Base-by-base conservation (phyloP, 208 protist genomes). In the Leishmania arabica region DNA sequence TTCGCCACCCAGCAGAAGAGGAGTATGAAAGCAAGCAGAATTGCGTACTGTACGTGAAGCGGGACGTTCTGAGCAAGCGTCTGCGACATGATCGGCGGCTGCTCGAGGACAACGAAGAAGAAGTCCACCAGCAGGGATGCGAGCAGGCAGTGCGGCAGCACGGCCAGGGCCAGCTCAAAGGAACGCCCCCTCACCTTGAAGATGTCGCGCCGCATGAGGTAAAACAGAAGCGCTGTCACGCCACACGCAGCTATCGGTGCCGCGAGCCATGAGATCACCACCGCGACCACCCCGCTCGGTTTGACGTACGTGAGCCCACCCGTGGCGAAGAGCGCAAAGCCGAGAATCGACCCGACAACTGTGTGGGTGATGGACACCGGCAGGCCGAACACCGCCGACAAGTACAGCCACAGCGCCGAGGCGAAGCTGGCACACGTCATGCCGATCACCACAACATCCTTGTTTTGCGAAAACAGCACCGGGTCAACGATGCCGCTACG, bases 321-420 rank as follows among this genome's bases (percentile, higher is more conserved):
- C 8, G 82, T 86, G 60, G 90, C 86, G 73, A 90, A 93, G 60
- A 95, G 42, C 40, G 91, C 93, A 68, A 93, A 97, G 42, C 92
- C 90, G 21, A 97, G 62, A 68, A 97, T 89, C 27, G 92, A 92
- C 49, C 94, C 92, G 21, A 94, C 87, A 56, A 96, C 94, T 37
- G 92, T 96, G 84, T 96, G 94, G 11, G 92, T 95, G 81, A 96
- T 97, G 31, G 89, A 95, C 42, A 97, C 91, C 4, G 90, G 94
- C 27, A 95, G 85, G 15, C 94, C 91, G 84, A 95, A 93, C 27
- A 95, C 87, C 42, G 92, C 93, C 11, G 91, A 95, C 9, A 95
- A 86, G 83, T 94, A 97, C 3, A 97, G 86, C 92, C 94, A 95
- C 49, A 92, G 49, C 31, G 92, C 90, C 5, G 91, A 81, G 3